Evolutionary conservation across 371 early-diverging fungal species (phyloP).

Genomic region (Apophysomyces elegans): DNA sequence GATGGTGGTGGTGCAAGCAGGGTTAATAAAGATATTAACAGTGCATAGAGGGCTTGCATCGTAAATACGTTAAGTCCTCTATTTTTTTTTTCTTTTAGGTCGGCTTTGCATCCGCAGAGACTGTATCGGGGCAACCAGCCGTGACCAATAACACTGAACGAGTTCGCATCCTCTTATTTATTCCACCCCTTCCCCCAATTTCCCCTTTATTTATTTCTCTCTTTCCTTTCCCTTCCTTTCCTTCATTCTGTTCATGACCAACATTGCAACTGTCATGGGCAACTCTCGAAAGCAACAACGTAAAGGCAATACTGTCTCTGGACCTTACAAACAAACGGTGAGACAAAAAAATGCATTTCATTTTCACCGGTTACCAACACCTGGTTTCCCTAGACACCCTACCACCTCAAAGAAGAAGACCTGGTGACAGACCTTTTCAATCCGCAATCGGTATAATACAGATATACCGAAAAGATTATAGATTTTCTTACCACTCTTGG

Average conservation of each 20-base stretch:
- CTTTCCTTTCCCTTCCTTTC: constrained; percentile 18
- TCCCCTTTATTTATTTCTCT: constrained; percentile 4
- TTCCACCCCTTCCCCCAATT: constrained; percentile 4
- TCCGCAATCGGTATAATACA: not conserved
- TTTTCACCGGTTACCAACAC: not conserved
- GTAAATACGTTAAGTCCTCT: not conserved
- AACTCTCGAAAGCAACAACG: not conserved
- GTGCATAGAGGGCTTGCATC: not conserved
- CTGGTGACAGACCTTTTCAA: not conserved
- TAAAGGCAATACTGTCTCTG: not conserved
- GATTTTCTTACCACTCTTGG: not conserved
- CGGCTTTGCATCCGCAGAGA: not conserved
- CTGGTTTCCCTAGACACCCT: not conserved
- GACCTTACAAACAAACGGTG: not conserved
- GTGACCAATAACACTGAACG: not conserved
- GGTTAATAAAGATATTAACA: constrained; percentile 6
- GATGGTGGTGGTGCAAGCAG: not conserved
- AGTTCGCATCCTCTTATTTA: constrained; percentile 7
- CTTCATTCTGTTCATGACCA: constrained; percentile 7
- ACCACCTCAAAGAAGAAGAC: not conserved
- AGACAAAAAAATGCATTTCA: not conserved
- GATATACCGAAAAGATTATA: not conserved
- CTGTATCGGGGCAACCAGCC: not conserved
- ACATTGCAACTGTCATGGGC: not conserved
- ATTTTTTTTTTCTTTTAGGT: not conserved